Base-by-base conservation (phyloP, 139 green algal genomes). In the Chlorella ohadii region DNA sequence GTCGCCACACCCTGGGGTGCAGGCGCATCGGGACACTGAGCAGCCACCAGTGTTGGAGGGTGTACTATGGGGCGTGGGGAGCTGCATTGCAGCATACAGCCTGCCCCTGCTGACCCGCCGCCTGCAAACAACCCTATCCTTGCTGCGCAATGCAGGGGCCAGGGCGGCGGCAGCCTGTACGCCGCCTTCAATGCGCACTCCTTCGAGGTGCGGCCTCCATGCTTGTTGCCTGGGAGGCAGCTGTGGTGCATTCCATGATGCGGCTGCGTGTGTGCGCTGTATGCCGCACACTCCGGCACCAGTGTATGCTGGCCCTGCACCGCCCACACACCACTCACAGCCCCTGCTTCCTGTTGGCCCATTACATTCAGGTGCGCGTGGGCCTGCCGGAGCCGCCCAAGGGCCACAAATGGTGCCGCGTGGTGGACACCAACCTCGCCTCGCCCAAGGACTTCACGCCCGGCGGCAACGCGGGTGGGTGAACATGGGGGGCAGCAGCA, bases 371-470 rank as follows among this genome's bases (percentile, higher is more conserved):
- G 79, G 87, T 92, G 39, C 39, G 88, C 23, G 87, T 85, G 0
- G 25, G 67, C 3, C 88, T 99, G 80, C 96, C 95, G 2, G 76
- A 73, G 15, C 79, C 93, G 3, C 91, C 93, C 0, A 0, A 65
- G 1, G 96, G 95, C 78, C 89, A 89, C 55, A 91, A 89, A 71
- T 99, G 96, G 96, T 87, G 81, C 72, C 86, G 96, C 1, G 74
- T 99, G 20, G 94, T 98, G 44, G 97, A 99, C 91, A 99, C 97
- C 44, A 99, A 98, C 89, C 92, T 99, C 65, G 87, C 94, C 4
- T 56, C 91, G 15, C 96, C 96, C 6, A 91, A 92, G 64, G 97
- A 99, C 86, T 97, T 97, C 85, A 96, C 91, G 1, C 82, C 85
- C 1, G 94, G 94, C 1, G 96, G 96, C 59, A 98, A 98, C 85